Evolutionary conservation across 116 monocot genomes (phyloP), one percentile per base, ranked within the genome.

Genomic region (Zostera marina): DNA sequence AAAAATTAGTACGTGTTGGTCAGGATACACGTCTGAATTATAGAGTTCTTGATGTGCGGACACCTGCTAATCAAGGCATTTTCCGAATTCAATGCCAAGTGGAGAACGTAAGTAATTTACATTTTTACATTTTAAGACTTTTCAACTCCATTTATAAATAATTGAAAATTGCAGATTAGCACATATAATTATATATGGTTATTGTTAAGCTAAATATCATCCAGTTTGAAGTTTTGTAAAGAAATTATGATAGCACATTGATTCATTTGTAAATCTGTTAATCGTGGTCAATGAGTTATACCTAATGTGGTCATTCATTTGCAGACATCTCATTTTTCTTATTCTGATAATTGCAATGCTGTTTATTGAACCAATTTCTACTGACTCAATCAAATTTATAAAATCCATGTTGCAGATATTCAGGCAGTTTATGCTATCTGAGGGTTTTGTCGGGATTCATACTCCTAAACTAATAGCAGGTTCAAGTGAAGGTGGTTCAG

Each of bases 401-500:
- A 59, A 22, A 23, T 51, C 7, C 12, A 40, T 68, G 13, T 2
- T 60, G 64, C 73, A 92, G 92, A 67, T 73, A 58, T 94, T 88
- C 55, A 74, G 79, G 58, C 46, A 66, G 11, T 85, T 77, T 74
- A 41, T 88, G 17, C 53, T 66, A 23, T 68, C 74, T 7, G 70
- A 84, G 48, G 73, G 57, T 8, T 94, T 94, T 72, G 51, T 69
- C 14, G 82, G 72, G 25, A 94, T 94, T 53, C 77, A 88, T 53
- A 82, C 63, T 52, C 94, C 94, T 22, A 94, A 88, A 43, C 58
- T 94, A 41, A 55, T 77, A 53, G 56, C 71, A 64, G 94, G 94
- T 44, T 74, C 94, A 43, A 94, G 94, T 68, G 94, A 94, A 82
- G 94, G 94, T 49, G 94, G 94, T 58, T 70, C 94, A 7, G 79